Evolutionary conservation across 2,329 filamentous ascomycete genomes (phyloP).

Genomic region (Xylariaceae sp.): DNA sequence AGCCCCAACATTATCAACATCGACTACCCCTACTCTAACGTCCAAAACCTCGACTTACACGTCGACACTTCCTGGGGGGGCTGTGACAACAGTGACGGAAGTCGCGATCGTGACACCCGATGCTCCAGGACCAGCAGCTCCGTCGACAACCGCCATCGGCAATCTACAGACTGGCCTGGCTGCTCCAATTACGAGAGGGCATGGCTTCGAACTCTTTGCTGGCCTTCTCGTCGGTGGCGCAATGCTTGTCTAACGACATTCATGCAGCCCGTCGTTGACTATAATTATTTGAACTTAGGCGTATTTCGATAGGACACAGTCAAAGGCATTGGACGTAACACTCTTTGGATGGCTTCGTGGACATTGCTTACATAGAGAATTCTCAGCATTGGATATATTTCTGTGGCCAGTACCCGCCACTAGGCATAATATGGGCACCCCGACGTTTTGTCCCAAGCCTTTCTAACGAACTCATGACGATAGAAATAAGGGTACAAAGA

Average conservation of each 20-base stretch:
- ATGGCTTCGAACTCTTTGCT: conserved; percentile 31
- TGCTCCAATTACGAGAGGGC: conserved; percentile 19
- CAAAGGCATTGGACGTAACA: background rate
- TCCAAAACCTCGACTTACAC: conserved; percentile 39
- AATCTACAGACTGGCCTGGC: conserved; percentile 36
- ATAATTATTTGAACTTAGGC: conserved; percentile 1
- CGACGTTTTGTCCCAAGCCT: too few relatives aligned
- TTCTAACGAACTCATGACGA: too few relatives aligned
- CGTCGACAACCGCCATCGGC: conserved; percentile 26
- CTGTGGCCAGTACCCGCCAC: too few relatives aligned
- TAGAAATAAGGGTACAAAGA: too few relatives aligned
- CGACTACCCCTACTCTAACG: conserved; percentile 27
- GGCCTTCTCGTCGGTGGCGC: conserved; percentile 37
- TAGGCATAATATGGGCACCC: too few relatives aligned
- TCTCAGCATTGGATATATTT: background rate
- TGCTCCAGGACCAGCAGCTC: conserved; percentile 22
- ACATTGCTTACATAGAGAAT: background rate
- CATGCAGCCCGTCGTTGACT: background rate
- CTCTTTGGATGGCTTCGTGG: background rate
- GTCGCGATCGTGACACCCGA: conserved; percentile 37
- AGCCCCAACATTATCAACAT: conserved; percentile 29
- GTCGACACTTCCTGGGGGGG: conserved; percentile 39
- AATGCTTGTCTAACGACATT: conserved; percentile 27
- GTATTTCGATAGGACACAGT: background rate
- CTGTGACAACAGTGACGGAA: conserved; percentile 40